phyloP scores from a whole-genome alignment of 192 early-diverging fungal genomes.

The Linnemannia elongata region DNA sequence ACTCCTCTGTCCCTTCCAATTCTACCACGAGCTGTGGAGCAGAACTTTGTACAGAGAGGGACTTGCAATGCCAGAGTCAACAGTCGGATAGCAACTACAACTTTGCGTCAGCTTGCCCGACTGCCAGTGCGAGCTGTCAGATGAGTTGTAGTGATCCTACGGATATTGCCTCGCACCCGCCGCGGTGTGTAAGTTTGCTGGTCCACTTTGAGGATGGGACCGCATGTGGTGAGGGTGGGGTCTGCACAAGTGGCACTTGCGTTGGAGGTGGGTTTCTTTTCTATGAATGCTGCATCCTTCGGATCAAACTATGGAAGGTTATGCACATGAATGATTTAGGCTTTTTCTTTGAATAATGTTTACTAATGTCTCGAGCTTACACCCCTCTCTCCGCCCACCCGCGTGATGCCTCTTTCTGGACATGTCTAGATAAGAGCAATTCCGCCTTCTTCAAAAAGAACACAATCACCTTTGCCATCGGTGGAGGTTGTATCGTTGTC shows the following conservation, averaged over 20 bases:
- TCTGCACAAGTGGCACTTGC: constrained; percentile 26
- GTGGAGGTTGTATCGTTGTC: constrained; percentile 5
- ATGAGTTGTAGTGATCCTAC: constrained; percentile 22
- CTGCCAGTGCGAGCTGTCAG: constrained; percentile 12
- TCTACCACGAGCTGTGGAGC: constrained; percentile 26
- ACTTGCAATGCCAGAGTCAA: constrained; percentile 40
- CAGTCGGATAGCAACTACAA: background rate
- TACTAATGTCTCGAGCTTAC: background rate
- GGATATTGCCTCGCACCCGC: background rate
- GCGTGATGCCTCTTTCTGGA: background rate
- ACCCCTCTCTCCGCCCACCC: background rate
- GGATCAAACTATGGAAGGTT: too few species aligned
- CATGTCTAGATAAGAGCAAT: constrained; percentile 14
- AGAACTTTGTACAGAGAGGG: constrained; percentile 16
- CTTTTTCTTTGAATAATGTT: background rate
- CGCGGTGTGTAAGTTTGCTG: constrained; percentile 4
- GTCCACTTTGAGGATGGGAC: constrained; percentile 35
- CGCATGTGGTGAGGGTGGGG: constrained; percentile 28
- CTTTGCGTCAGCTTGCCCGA: constrained; percentile 17
- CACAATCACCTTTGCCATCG: constrained; percentile 15
- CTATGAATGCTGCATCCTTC: background rate
- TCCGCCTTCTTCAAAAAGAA: constrained; percentile 34
- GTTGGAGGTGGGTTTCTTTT: constrained; percentile 17
- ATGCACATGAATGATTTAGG: background rate
- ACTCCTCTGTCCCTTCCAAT: constrained; percentile 10